Evolutionary conservation across 805 yeast species (phyloP).

Genomic region (Pichia paraexigua): DNA sequence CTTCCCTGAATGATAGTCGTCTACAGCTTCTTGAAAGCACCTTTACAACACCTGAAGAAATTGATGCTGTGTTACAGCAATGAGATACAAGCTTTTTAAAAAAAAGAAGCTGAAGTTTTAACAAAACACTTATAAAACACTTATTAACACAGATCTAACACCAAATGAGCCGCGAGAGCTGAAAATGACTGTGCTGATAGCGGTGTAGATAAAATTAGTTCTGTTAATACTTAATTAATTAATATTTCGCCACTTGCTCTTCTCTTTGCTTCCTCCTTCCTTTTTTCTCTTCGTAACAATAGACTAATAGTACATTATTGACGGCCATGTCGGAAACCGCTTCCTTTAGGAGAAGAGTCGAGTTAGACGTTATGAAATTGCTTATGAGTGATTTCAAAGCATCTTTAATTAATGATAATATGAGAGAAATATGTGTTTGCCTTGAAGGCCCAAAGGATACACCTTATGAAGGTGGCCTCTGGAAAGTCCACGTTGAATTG

Average conservation of each 20-base stretch:
- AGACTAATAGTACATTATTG: neutral
- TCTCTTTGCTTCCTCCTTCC: neutral
- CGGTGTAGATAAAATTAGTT: neutral
- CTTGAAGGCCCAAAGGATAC: constrained; percentile 83
- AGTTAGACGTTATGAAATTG: constrained; percentile 93
- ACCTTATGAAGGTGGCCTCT: constrained; percentile 81
- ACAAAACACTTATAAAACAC: no score
- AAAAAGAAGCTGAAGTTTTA: no score
- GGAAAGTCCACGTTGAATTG: constrained; percentile 88
- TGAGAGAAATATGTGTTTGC: constrained; percentile 80
- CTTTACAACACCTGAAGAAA: neutral
- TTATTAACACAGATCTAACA: neutral
- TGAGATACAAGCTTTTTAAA: neutral
- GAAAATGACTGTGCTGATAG: neutral
- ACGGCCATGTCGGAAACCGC: neutral
- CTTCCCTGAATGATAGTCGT: neutral
- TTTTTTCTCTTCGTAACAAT: neutral
- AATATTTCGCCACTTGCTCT: neutral
- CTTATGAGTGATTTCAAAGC: constrained; percentile 92
- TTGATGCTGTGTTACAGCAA: neutral
- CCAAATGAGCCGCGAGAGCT: neutral
- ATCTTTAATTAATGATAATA: constrained; percentile 54
- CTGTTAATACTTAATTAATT: neutral
- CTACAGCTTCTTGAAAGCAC: neutral
- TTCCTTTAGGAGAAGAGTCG: constrained; percentile 67